Base-by-base conservation (phyloP, 805 yeast genomes). In the Metschnikowia dekortorum region DNA sequence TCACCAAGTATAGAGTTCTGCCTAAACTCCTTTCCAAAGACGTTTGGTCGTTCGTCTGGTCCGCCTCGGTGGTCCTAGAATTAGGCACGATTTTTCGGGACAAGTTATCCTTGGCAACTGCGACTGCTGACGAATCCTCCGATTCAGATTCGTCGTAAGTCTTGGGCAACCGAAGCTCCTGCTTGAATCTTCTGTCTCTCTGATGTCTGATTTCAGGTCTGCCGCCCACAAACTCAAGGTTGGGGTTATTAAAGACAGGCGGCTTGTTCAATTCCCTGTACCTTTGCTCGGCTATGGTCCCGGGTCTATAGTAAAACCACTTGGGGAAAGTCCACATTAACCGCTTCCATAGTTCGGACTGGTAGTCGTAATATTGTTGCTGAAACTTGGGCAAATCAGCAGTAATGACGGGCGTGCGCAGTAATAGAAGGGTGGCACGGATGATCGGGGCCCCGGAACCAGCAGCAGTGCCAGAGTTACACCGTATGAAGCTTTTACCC, bases 271-370 rank as follows among this genome's bases (percentile, higher is more conserved):
- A 84, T 59, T 82, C 81, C 47, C 84, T 70, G 69, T 82, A 92
- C 59, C 81, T 81, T 64, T 89, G 87, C 65, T 89, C 96, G 3
- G 96, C 82, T 54, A 94, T 74, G 1, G 97, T 85, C 54, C 98
- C 98, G 60, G 81, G 84, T 63, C 86, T 88, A 73, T 84, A 94
- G 71, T 91, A 94, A 65, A 83, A 91, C 80, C 89, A 89, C 59
- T 85, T 83, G 5, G 99, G 98, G 68, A 94, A 94, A 0, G 98
- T 90, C 96, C 97, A 90, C 96, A 91, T 90, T 58, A 94, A 76
- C 61, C 98, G 80, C 63, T 84, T 84, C 75, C 90, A 91, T 49
- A 94, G 76, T 66, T 88, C 96, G 46, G 82, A 80, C 68, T 91
- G 96, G 66, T 94, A 94, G 48, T 82, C 74, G 65, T 86, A 88